Conservation (phyloP, 1,139 yeast genomes). For the Geotrichum candidum region DNA sequence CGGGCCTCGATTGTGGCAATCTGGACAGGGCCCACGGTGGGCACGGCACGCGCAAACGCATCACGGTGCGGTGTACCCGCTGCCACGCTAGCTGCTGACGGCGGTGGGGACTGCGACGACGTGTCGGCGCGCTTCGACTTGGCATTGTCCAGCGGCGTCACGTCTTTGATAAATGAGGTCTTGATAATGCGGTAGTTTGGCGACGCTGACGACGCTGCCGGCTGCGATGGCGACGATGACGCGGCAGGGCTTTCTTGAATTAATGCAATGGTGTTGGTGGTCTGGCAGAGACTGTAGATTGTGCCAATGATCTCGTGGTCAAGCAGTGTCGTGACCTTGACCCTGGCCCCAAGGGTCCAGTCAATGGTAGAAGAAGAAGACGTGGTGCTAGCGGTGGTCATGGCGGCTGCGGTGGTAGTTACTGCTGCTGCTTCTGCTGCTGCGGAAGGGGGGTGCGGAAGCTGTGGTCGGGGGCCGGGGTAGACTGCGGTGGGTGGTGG, state of each 20-base stretch:
- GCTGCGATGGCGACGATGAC: constrained; percentile 7
- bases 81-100: constrained; percentile 12
- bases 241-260: constrained; percentile 23
- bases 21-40: constrained; percentile 31
- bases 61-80: constrained; percentile 16
- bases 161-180: constrained; percentile 51
- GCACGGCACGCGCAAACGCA: constrained; percentile 25
- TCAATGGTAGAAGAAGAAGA: background rate
- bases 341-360: constrained; percentile 36
- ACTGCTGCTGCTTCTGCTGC: no score
- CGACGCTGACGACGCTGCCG: constrained; percentile 24
- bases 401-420: background rate
- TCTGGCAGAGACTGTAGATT: constrained; percentile 53
- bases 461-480: background rate
- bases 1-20: constrained; percentile 26
- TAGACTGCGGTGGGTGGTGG: background rate
- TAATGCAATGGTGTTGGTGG: constrained; percentile 39
- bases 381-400: background rate
- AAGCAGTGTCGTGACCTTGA: constrained; percentile 53
- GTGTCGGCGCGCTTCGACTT: constrained; percentile 10
- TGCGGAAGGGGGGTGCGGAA: background rate
- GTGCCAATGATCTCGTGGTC: constrained; percentile 56
- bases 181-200: constrained; percentile 50
- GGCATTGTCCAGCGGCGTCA: constrained; percentile 30
- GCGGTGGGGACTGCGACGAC: background rate